Percentiles rank a stretch among this genome's conserved stretches.
Evolutionary conservation across 306 rosid species (phyloP).

Genomic region (Cercis canadensis): DNA sequence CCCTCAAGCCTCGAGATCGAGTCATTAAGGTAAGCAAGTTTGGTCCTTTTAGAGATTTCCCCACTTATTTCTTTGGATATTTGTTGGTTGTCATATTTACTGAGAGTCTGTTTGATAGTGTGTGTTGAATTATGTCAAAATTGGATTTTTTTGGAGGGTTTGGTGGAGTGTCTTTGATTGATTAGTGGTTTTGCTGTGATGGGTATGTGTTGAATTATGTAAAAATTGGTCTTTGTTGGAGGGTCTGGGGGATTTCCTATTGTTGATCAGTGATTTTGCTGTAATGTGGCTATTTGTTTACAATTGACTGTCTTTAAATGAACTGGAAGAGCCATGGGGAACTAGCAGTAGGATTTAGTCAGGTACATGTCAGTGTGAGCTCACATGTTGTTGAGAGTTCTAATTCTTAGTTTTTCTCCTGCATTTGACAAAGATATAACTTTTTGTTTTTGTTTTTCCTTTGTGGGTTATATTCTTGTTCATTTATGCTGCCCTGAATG

Average conservation of each 20-base stretch:
- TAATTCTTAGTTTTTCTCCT: neutral
- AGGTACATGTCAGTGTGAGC: neutral
- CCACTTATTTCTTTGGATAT: neutral
- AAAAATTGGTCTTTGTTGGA: neutral
- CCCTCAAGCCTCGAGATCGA: constrained; percentile 72
- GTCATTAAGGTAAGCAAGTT: constrained; percentile 64
- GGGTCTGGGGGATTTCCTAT: neutral
- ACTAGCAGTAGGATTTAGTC: constrained; percentile 2
- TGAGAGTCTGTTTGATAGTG: neutral
- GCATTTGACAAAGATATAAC: neutral
- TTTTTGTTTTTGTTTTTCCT: neutral
- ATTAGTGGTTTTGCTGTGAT: neutral
- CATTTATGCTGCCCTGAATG: neutral
- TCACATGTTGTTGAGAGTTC: neutral
- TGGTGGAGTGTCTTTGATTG: neutral
- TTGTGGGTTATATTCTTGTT: neutral
- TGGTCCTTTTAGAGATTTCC: neutral
- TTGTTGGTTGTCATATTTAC: neutral
- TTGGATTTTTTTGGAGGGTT: neutral
- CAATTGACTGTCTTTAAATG: neutral
- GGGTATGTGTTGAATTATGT: neutral
- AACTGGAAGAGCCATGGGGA: neutral
- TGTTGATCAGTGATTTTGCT: neutral
- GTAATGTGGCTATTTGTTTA: neutral
- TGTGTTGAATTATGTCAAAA: neutral